Percentiles rank a stretch among this genome's conserved stretches.
phyloP scores from a whole-genome alignment of 2,329 filamentous ascomycete species.

The Neofusicoccum parvum region DNA sequence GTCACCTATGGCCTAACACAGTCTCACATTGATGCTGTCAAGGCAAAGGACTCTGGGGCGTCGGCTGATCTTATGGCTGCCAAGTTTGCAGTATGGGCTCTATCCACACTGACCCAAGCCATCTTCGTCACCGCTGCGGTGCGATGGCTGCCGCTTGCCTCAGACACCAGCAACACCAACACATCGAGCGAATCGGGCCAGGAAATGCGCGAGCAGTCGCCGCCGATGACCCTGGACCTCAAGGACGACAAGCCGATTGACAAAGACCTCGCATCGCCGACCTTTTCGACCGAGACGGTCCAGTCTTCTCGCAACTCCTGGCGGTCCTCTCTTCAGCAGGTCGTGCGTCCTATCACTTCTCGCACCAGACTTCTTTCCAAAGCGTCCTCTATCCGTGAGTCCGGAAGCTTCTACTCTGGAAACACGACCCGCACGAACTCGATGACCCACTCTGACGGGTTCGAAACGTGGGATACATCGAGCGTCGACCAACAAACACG shows the following conservation, averaged over 20 bases:
- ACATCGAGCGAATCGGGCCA: conserved; percentile 37
- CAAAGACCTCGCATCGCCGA: conserved; percentile 34
- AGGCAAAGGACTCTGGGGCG: background rate
- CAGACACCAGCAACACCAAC: conserved; percentile 24
- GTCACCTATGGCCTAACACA: conserved; percentile 18
- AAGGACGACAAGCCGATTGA: background rate
- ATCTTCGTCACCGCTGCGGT: conserved; percentile 29
- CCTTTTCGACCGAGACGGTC: conserved; percentile 38
- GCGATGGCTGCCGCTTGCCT: conserved; percentile 24
- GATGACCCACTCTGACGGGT: conserved; percentile 56
- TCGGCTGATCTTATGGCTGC: conserved; percentile 34
- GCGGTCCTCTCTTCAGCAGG: conserved; percentile 40
- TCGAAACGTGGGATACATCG: conserved; percentile 76
- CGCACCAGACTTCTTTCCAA: conserved; percentile 32
- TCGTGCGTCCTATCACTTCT: conserved; percentile 41
- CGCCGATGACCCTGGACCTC: conserved; percentile 28
- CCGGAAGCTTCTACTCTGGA: conserved; percentile 36
- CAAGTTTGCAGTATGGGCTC: conserved; percentile 39
- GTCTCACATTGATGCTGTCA: conserved; percentile 21
- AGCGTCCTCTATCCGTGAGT: conserved; percentile 34
- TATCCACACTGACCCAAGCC: conserved; percentile 35
- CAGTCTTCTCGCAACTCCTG: conserved; percentile 38
- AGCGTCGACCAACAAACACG: conserved; percentile 64
- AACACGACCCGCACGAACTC: conserved; percentile 18
- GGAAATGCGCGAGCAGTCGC: conserved; percentile 32